Evolutionary conservation across 1,284 basidiomycete genomes (phyloP).

Genomic region (Microstroma glucosiphilum): DNA sequence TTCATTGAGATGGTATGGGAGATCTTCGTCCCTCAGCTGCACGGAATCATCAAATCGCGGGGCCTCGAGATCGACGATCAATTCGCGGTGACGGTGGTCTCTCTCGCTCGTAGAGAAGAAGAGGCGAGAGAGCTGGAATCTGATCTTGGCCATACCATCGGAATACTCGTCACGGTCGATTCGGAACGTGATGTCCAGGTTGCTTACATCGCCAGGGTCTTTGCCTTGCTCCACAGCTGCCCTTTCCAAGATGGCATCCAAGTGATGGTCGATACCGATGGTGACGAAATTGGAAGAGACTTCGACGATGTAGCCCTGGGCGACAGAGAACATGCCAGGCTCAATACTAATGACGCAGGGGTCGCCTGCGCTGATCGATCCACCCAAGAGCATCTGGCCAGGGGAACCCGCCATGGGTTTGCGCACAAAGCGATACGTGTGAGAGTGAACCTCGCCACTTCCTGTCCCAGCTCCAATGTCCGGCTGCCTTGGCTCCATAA

Average conservation of each 20-base stretch:
- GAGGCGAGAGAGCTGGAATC: slow-evolving; percentile 80
- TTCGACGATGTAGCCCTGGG: slow-evolving; percentile 73
- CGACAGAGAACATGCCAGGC: slow-evolving; percentile 72
- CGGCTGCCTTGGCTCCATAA: neutral
- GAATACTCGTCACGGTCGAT: slow-evolving; percentile 90
- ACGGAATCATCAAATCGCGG: slow-evolving; percentile 59
- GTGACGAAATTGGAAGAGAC: slow-evolving; percentile 64
- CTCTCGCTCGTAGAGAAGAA: slow-evolving; percentile 66
- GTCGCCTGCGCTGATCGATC: slow-evolving; percentile 72
- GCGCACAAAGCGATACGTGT: slow-evolving; percentile 64
- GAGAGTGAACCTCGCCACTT: slow-evolving; percentile 46
- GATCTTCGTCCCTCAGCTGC: slow-evolving; percentile 7
- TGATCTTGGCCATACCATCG: slow-evolving; percentile 75
- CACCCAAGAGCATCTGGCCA: slow-evolving; percentile 61
- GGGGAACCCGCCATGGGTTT: slow-evolving; percentile 18
- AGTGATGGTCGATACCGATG: slow-evolving; percentile 71
- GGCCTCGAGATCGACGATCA: slow-evolving; percentile 72
- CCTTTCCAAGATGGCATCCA: slow-evolving; percentile 53
- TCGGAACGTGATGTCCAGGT: slow-evolving; percentile 61
- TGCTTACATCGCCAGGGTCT: slow-evolving; percentile 14
- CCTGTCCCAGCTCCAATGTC: neutral
- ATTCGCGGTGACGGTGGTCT: slow-evolving; percentile 57
- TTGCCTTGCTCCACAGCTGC: slow-evolving; percentile 17
- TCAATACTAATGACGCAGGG: slow-evolving; percentile 74
- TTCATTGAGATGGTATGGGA: slow-evolving; percentile 59